Base-by-base conservation (phyloP, 2,329 filamentous ascomycete genomes). In the Claviceps pazoutovae region DNA sequence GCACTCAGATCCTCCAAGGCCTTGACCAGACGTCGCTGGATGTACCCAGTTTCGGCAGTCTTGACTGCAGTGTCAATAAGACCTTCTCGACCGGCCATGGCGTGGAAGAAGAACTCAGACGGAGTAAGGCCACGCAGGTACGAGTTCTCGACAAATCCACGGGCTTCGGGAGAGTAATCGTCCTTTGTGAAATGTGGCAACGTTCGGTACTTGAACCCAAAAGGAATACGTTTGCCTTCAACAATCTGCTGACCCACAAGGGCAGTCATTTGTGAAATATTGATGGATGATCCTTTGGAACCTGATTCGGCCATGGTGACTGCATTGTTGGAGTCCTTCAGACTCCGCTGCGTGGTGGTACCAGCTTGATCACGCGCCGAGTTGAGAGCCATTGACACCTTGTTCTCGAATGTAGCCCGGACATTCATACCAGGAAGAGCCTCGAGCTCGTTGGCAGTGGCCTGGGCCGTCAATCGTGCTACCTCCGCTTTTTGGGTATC, bases 81-180 rank as follows among this genome's bases (percentile, higher is more conserved):
- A 95, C 93, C 93, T 72, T 98, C 93, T 74, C 93, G 83, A 88
- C 93, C 93, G 76, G 93, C 93, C 93, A 98, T 98, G 64, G 93
- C 93, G 79, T 98, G 93, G 78, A 98, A 98, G 74, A 96, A 98
- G 72, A 98, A 98, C 61, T 98, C 93, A 1, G 87, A 84, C 0
- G 93, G 93, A 0, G 94, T 98, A 54, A 98, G 73, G 52, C 93
- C 93, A 74, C 93, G 87, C 13, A 98, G 80, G 62, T 98, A 98
- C 0, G 93, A 98, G 71, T 98, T 98, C 69, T 98, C 93, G 19
- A 98, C 93, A 64, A 98, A 98, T 43, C 93, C 93, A 72, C 93
- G 84, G 46, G 93, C 91, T 66, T 96, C 90, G 11, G 93, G 89
- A 19, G 91, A 97, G 68, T 97, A 98, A 67, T 98, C 94, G 61